Base-by-base conservation (phyloP, 192 early-diverging fungal genomes). In the Linnemannia hyalina region DNA sequence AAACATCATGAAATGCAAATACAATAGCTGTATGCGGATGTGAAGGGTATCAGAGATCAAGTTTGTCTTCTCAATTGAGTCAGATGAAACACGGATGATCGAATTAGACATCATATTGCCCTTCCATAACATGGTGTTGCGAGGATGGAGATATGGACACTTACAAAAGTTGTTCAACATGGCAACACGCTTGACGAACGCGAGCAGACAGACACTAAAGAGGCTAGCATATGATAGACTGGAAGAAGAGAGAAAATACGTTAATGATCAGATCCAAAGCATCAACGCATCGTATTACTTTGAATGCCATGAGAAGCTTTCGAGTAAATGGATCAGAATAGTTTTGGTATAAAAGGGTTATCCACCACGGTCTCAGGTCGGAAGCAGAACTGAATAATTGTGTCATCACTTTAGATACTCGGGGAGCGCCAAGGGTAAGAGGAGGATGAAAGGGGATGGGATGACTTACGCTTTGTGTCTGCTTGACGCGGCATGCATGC, bases 71-170 rank as follows among this genome's bases (percentile, higher is more conserved):
- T 78, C 74, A 60, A 86, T 35, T 76, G 46, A 86, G 46, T 77
- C 84, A 86, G 84, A 86, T 86, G 84, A 86, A 86, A 86, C 84
- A 86, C 84, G 84, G 84, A 86, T 86, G 84, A 86, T 86, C 84
- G 76, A 80, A 63, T 73, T 76, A 76, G 77, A 86, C 84, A 86
- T 86, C 84, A 86, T 86, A 81, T 86, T 81, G 84, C 84, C 83
- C 40, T 42, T 41, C 11, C 7, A 49, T 8, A 4, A 9, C n/a
- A 54, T 55, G 9, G 6, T 6, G 22, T 29, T 74, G 13, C n/a
- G 11, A 20, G 35, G 38, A 46, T 57, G 16, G 13, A 13, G 18
- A 38, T 23, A 23, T 55, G 23, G 16, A 55, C 18, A 20, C 32
- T 52, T 70, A 49, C 76, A 70, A 70, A 77, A 44, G 72, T 49